Conservation (phyloP, 2,329 filamentous ascomycete species). For the Aspergillus sergii region DNA sequence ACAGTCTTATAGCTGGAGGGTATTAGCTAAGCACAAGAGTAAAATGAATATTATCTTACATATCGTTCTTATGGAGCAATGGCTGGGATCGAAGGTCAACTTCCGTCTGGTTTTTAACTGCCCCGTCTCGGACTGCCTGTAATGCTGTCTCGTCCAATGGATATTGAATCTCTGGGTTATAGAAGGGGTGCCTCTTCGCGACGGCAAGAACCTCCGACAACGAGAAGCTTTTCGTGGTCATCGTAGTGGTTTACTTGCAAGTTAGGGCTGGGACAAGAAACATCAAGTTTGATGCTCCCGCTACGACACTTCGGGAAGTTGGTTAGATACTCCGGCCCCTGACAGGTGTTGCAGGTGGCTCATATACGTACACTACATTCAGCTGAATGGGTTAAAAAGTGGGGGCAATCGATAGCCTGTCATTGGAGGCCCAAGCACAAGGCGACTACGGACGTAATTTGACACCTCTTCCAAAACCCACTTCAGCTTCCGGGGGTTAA, state of each 20-base stretch:
- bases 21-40: not conserved
- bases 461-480: too few species aligned
- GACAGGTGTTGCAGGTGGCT: too few species aligned
- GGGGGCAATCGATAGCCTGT: too few species aligned
- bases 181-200: slow-evolving; percentile 42
- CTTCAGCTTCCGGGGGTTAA: too few species aligned
- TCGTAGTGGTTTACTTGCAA: not conserved
- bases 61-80: slow-evolving; percentile 1
- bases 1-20: slow-evolving; percentile 37
- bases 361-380: too few species aligned
- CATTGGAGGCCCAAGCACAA: too few species aligned
- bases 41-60: not conserved
- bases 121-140: not conserved
- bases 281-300: too few species aligned
- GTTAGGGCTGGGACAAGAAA: not conserved
- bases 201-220: slow-evolving; percentile 38
- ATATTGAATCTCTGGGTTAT: slow-evolving; percentile 29
- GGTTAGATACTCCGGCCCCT: too few species aligned
- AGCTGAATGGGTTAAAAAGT: too few species aligned
- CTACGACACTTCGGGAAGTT: too few species aligned
- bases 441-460: too few species aligned
- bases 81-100: not conserved
- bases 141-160: slow-evolving; percentile 29
- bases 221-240: not conserved
- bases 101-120: not conserved